These are phyloP conservation scores for Prillingera fragicola DNA, from an alignment of 1,284 basidiomycete genomes.

Conservation along the genomic window DNA sequence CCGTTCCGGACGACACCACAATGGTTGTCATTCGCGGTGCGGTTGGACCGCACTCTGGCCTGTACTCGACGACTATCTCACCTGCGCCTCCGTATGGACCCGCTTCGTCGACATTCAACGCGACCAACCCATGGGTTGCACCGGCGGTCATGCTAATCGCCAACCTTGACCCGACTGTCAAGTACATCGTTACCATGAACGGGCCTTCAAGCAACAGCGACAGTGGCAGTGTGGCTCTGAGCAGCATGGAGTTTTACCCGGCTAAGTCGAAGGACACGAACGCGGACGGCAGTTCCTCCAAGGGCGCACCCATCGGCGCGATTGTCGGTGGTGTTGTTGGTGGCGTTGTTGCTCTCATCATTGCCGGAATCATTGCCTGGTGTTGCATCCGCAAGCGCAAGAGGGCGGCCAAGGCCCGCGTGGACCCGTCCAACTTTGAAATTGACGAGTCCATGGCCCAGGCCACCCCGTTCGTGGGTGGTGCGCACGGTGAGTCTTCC, in stretches of 20 bases:
- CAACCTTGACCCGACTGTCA: not conserved
- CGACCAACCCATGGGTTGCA: not conserved
- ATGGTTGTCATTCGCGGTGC: no score
- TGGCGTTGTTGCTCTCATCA: not conserved
- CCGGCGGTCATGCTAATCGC: not conserved
- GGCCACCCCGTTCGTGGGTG: not conserved
- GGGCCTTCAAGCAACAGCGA: no score
- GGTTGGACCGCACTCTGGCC: no score
- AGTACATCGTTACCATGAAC: not conserved
- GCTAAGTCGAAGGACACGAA: no score
- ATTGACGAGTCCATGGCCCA: conserved; percentile 1
- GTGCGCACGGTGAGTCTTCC: not conserved
- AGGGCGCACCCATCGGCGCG: not conserved
- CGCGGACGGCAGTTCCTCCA: not conserved
- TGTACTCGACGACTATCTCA: no score
- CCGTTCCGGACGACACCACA: no score
- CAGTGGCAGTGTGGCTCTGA: no score
- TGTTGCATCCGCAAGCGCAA: not conserved
- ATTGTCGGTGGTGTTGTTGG: not conserved
- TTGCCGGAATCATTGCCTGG: not conserved
- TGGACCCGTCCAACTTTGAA: not conserved
- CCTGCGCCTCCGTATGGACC: no score
- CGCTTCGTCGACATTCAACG: no score
- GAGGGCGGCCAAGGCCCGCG: not conserved
- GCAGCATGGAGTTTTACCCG: no score